Conservation (phyloP, 2,329 filamentous ascomycete genomes). For the Leptographium wingfieldii region DNA sequence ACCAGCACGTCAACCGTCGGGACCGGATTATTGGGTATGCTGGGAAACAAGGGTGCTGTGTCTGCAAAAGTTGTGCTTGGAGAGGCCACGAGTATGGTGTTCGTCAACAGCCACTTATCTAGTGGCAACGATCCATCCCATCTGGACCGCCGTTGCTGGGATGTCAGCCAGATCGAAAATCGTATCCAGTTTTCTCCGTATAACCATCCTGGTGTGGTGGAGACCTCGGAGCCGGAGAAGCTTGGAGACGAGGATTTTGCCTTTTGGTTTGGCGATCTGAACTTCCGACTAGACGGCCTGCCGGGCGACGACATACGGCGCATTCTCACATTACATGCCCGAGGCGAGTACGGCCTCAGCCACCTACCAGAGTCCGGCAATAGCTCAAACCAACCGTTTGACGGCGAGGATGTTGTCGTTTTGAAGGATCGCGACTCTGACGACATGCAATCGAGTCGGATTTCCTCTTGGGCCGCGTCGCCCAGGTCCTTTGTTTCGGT, state of each 20-base stretch:
- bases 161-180: conserved; percentile 63
- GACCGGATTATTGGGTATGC: conserved; percentile 81
- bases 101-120: conserved; percentile 83
- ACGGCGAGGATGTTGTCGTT: conserved; percentile 39
- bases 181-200: conserved; percentile 72
- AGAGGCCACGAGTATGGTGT: conserved; percentile 78
- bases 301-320: conserved; percentile 83
- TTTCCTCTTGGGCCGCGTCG: conserved; percentile 9
- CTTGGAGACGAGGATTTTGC: conserved; percentile 87
- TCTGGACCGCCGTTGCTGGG: conserved; percentile 80
- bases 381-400: conserved; percentile 21
- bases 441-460: conserved; percentile 21
- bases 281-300: conserved; percentile 80
- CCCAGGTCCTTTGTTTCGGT: conserved; percentile 17
- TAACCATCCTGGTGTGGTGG: conserved; percentile 44
- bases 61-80: conserved; percentile 71
- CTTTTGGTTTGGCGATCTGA: conserved; percentile 95
- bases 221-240: conserved; percentile 47
- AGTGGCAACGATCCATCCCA: conserved; percentile 70
- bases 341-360: conserved; percentile 58
- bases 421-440: conserved; percentile 28
- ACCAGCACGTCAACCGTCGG: conserved; percentile 75
- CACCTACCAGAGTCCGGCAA: conserved; percentile 19
- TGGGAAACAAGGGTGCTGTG: conserved; percentile 93
- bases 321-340: conserved; percentile 69